Evolutionary conservation across 2,329 filamentous ascomycete species (phyloP).

Genomic region (Epicoccum sorghinum): DNA sequence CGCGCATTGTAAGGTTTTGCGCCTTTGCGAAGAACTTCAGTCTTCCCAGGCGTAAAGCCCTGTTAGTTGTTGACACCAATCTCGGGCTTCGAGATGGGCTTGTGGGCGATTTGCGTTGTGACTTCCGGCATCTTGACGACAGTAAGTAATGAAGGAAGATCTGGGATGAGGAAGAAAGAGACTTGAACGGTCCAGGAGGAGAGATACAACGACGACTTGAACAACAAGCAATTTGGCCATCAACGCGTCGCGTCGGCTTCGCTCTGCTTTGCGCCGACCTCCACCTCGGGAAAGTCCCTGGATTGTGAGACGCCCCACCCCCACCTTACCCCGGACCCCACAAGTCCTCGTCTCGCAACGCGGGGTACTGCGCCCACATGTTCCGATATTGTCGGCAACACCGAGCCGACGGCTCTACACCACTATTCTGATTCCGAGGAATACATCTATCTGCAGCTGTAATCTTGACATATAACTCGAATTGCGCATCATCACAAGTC

Average conservation of each 20-base stretch:
- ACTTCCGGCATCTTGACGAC: slow-evolving; percentile 35
- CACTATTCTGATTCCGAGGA: neutral
- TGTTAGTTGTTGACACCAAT: slow-evolving; percentile 51
- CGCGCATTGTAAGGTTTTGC: slow-evolving; percentile 44
- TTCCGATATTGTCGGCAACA: neutral
- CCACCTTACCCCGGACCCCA: slow-evolving; percentile 2
- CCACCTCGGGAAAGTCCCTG: neutral
- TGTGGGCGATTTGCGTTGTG: slow-evolving; percentile 35
- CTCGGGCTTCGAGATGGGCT: slow-evolving; percentile 44
- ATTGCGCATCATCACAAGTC: neutral
- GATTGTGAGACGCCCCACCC: neutral
- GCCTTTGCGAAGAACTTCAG: slow-evolving; percentile 48
- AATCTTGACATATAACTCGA: neutral
- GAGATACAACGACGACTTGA: neutral
- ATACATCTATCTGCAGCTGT: neutral
- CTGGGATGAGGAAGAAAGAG: too few relatives aligned
- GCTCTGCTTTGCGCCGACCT: neutral
- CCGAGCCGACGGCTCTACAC: neutral
- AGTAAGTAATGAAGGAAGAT: neutral
- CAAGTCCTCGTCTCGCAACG: neutral
- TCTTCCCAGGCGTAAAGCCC: slow-evolving; percentile 48
- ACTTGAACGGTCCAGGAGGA: neutral
- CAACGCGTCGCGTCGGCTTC: neutral
- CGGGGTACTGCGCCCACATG: slow-evolving; percentile 3
- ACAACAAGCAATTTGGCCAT: neutral